Evolutionary conservation across 352 stramenopile species (phyloP).

Genomic region (Paralagenidium karlingii): DNA sequence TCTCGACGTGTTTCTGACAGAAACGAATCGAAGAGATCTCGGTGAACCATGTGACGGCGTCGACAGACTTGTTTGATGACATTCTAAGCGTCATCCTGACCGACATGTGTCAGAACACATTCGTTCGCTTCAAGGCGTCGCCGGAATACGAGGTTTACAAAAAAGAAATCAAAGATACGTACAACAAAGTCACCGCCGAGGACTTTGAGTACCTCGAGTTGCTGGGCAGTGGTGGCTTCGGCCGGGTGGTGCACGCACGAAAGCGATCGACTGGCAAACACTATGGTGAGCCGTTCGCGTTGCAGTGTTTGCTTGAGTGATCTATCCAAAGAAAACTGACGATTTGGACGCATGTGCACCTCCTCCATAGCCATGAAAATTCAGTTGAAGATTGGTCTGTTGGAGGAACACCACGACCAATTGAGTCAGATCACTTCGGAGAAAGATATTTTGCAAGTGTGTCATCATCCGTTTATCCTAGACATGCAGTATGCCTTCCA

Average conservation of each 20-base stretch:
- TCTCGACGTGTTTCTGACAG: too few species aligned
- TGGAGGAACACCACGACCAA: slow-evolving; percentile 79
- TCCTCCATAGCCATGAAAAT: slow-evolving; percentile 77
- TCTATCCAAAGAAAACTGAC: too few species aligned
- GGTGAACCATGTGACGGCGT: slow-evolving; percentile 20
- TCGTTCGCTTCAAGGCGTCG: slow-evolving; percentile 59
- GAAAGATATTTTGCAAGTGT: slow-evolving; percentile 80
- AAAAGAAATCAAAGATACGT: slow-evolving; percentile 72
- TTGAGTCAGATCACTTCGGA: slow-evolving; percentile 80
- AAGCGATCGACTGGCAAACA: slow-evolving; percentile 86
- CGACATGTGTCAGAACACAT: slow-evolving; percentile 77
- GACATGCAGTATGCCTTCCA: slow-evolving; percentile 89
- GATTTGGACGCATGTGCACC: too few species aligned
- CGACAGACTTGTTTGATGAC: slow-evolving; percentile 52
- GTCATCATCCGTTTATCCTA: slow-evolving; percentile 81
- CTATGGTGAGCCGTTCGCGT: slow-evolving; percentile 37
- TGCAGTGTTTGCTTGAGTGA: too few species aligned
- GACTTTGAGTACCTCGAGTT: slow-evolving; percentile 79
- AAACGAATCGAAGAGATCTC: slow-evolving; percentile 53
- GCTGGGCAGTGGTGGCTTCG: slow-evolving; percentile 85
- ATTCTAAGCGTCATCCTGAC: slow-evolving; percentile 51
- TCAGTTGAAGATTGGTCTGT: slow-evolving; percentile 79
- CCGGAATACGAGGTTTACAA: slow-evolving; percentile 59
- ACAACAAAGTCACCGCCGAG: slow-evolving; percentile 78
- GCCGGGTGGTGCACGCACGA: slow-evolving; percentile 77